Evolutionary conservation across 441 rosid genomes (phyloP).

Genomic region (Euphorbia celastroides): DNA sequence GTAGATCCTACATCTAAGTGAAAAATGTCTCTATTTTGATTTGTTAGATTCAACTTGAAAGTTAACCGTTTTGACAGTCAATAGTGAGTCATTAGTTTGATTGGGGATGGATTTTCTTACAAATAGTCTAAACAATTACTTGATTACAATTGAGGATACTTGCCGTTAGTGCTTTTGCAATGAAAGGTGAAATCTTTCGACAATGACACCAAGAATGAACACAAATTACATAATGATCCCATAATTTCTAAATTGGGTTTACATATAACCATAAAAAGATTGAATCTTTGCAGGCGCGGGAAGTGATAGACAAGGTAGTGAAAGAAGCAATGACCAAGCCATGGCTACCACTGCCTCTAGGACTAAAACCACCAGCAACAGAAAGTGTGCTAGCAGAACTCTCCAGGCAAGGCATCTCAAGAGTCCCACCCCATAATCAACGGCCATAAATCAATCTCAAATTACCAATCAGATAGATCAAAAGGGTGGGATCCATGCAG

Average conservation of each 20-base stretch:
- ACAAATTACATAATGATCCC: neutral
- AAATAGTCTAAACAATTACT: too few species aligned
- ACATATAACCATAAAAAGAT: neutral
- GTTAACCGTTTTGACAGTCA: too few species aligned
- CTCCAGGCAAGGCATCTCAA: constrained; percentile 68
- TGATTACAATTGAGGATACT: too few species aligned
- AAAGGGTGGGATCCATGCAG: neutral
- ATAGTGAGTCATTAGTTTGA: too few species aligned
- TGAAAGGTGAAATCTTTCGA: neutral
- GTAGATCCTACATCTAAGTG: too few species aligned
- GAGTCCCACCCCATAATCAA: constrained; percentile 44
- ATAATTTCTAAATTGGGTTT: neutral
- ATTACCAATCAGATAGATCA: neutral
- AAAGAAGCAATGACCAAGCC: constrained; percentile 91
- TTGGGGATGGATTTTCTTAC: too few species aligned
- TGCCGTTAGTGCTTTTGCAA: neutral
- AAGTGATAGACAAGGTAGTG: constrained; percentile 65
- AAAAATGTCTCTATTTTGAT: too few species aligned
- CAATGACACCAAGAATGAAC: neutral
- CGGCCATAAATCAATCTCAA: constrained; percentile 16
- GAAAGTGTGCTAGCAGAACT: constrained; percentile 79
- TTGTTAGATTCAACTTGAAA: too few species aligned
- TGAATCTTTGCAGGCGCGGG: constrained; percentile 57
- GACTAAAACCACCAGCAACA: constrained; percentile 77
- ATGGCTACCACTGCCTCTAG: constrained; percentile 84